Evolutionary conservation across 2,329 filamentous ascomycete species (phyloP).

Genomic region (Colletotrichum costaricense): DNA sequence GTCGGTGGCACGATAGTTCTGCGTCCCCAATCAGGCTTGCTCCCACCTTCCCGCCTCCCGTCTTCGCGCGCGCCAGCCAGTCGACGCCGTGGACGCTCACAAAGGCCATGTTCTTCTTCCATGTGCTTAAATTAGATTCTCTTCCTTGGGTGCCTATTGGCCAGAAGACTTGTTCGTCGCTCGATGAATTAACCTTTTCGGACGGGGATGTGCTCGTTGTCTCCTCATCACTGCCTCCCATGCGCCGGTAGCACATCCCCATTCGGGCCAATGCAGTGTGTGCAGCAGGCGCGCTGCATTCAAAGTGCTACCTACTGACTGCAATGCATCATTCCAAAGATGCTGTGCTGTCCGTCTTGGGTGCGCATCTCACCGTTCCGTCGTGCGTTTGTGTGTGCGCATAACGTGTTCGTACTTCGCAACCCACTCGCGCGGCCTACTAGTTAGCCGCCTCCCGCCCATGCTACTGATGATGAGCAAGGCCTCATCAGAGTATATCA

Average conservation of each 20-base stretch:
- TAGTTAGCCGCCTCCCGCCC: slow-evolving; percentile 28
- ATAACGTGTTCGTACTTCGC: slow-evolving; percentile 18
- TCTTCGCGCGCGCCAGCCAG: slow-evolving; percentile 55
- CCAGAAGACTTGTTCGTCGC: neutral
- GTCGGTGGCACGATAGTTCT: slow-evolving; percentile 19
- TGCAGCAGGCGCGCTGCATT: slow-evolving; percentile 27
- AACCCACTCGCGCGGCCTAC: slow-evolving; percentile 21
- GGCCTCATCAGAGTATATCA: slow-evolving; percentile 31
- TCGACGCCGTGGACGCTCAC: slow-evolving; percentile 40
- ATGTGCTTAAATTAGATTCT: slow-evolving; percentile 50
- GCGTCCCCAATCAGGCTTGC: slow-evolving; percentile 27
- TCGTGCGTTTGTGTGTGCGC: slow-evolving; percentile 1
- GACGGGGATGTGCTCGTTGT: slow-evolving; percentile 21
- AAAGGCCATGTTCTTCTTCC: slow-evolving; percentile 38
- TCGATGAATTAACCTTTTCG: slow-evolving; percentile 16
- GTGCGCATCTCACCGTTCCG: slow-evolving; percentile 15
- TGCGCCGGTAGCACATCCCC: slow-evolving; percentile 19
- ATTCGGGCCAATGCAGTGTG: slow-evolving; percentile 28
- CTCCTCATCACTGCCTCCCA: slow-evolving; percentile 25
- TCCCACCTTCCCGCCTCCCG: slow-evolving; percentile 18
- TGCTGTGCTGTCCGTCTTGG: slow-evolving; percentile 19
- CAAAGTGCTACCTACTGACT: slow-evolving; percentile 3
- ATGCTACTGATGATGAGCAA: slow-evolving; percentile 3
- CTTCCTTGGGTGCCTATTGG: slow-evolving; percentile 47
- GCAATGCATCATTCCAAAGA: neutral